Evolutionary conservation across 2,329 filamentous ascomycete genomes (phyloP).

Genomic region (Lachnum nothofagi): DNA sequence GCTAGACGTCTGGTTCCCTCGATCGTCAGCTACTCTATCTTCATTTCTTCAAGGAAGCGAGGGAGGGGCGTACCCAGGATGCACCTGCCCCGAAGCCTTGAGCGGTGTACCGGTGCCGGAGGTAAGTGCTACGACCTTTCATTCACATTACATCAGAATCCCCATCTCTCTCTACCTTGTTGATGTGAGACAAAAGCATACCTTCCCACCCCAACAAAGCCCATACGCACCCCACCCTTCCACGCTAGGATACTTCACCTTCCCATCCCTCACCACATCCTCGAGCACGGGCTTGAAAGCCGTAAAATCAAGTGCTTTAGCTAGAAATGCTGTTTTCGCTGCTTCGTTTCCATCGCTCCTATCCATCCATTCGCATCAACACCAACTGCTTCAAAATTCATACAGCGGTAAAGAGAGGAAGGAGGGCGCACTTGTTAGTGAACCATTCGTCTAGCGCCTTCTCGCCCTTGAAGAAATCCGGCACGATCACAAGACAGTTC

Average conservation of each 20-base stretch:
- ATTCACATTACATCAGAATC: neutral
- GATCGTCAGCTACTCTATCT: neutral
- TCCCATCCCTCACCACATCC: constrained; percentile 32
- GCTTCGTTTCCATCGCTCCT: neutral
- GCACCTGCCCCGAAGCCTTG: constrained; percentile 25
- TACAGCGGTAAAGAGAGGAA: constrained; percentile 39
- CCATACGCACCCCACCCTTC: constrained; percentile 36
- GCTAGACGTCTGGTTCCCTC: constrained; percentile 14
- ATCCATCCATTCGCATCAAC: too few species aligned
- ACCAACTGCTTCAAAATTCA: too few species aligned
- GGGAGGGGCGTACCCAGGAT: constrained; percentile 20
- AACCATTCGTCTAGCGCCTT: constrained; percentile 42
- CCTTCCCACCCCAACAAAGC: constrained; percentile 31
- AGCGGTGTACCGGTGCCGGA: constrained; percentile 19
- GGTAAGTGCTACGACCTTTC: constrained; percentile 19
- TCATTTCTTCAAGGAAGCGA: neutral
- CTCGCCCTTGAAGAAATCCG: constrained; percentile 76
- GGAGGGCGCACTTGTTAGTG: constrained; percentile 37
- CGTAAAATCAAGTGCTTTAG: constrained; percentile 7
- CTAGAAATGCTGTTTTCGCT: constrained; percentile 4
- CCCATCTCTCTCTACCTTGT: neutral
- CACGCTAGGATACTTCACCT: constrained; percentile 48
- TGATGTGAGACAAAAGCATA: neutral
- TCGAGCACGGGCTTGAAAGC: neutral
- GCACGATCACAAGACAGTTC: constrained; percentile 67